These are phyloP conservation scores for Micromonas pusilla DNA, from an alignment of 139 green algal genomes.

Conservation along the genomic window DNA sequence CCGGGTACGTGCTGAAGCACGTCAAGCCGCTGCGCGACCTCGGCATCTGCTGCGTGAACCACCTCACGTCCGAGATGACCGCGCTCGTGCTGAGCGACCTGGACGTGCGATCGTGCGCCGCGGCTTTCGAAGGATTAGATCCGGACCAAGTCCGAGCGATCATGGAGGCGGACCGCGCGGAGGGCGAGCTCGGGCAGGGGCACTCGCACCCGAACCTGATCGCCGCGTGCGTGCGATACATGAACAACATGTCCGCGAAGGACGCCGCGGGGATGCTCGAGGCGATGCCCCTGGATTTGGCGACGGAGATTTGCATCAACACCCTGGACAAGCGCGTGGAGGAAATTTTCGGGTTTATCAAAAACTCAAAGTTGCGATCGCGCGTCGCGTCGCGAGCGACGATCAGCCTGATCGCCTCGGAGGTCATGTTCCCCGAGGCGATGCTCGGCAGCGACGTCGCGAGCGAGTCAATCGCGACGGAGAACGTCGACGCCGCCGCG, in stretches of 20 bases:
- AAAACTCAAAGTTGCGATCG: not conserved
- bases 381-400: not conserved
- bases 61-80: not conserved
- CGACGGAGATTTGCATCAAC: not conserved
- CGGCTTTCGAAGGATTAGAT: too few species aligned
- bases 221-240: conserved; percentile 2
- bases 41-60: not conserved
- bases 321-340: not conserved
- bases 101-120: too few species aligned
- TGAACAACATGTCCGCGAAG: not conserved
- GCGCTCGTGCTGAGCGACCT: not conserved
- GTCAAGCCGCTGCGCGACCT: not conserved
- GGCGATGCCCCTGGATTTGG: not conserved
- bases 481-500: too few species aligned
- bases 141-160: too few species aligned
- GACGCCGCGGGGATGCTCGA: conserved; percentile 7
- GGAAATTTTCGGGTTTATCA: not conserved
- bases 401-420: not conserved
- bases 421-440: not conserved
- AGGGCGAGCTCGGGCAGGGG: too few species aligned
- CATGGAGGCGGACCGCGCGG: too few species aligned
- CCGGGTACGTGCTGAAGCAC: not conserved
- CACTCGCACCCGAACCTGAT: not conserved
- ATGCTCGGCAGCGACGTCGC: not conserved
- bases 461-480: too few species aligned